A percentile compares a stretch with the other conserved stretches of the same genome.
phyloP scores from a whole-genome alignment of 345 rosid species.

The Lumnitzera littorea region DNA sequence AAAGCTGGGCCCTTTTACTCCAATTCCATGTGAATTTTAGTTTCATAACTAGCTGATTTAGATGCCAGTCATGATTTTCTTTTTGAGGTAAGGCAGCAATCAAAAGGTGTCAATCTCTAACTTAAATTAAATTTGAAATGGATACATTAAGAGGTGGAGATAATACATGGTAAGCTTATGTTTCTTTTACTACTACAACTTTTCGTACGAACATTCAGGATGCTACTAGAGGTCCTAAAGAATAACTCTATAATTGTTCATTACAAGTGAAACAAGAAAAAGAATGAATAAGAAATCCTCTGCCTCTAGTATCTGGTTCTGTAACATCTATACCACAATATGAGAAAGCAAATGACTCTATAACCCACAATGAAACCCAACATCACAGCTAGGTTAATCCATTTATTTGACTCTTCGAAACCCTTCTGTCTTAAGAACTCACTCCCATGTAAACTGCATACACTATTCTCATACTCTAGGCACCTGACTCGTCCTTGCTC shows the following conservation, averaged over 20 bases:
- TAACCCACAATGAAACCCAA: conserved; percentile 62
- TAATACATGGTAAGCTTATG: no score
- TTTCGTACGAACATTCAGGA: no score
- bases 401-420: conserved; percentile 50
- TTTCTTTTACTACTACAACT: no score
- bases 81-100: no score
- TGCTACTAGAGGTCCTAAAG: background rate
- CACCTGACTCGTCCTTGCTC: conserved; percentile 34
- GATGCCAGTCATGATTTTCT: no score
- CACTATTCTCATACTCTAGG: conserved; percentile 24
- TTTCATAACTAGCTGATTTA: no score
- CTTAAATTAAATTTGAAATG: no score
- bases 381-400: conserved; percentile 76
- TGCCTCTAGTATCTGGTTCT: conserved; percentile 37
- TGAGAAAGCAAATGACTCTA: conserved; percentile 61
- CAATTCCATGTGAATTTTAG: no score
- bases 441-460: conserved; percentile 33
- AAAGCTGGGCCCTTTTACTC: no score
- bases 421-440: conserved; percentile 55
- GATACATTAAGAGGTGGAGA: no score
- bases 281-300: conserved; percentile 6
- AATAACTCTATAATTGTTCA: background rate
- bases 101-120: no score
- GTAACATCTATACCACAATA: conserved; percentile 65
- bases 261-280: background rate